A percentile compares a stretch with the other conserved stretches of the same genome.
Evolutionary conservation across 306 rosid genomes (phyloP).

Genomic region (Sicyos baderoa): DNA sequence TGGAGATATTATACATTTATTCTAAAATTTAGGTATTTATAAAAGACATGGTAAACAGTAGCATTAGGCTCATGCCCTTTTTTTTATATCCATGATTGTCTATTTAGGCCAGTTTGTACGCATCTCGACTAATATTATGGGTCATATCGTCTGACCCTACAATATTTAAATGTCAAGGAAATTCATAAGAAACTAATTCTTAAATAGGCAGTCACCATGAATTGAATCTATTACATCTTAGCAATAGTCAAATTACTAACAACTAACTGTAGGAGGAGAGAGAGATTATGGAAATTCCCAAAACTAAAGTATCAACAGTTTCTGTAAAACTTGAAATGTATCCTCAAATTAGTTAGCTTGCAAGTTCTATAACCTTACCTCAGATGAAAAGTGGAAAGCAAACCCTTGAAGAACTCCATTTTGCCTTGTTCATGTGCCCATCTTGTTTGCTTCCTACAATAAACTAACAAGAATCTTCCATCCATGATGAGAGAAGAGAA

Average conservation of each 20-base stretch:
- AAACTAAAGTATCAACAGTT: background rate
- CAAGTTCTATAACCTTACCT: background rate
- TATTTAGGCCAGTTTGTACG: no score
- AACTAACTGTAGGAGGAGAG: background rate
- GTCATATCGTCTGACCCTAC: no score
- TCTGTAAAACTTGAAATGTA: background rate
- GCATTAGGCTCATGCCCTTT: background rate
- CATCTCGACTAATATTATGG: no score
- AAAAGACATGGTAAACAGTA: background rate
- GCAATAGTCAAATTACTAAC: background rate
- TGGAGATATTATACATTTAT: background rate
- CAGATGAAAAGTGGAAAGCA: conserved; percentile 3
- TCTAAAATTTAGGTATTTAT: no score
- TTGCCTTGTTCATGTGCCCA: background rate
- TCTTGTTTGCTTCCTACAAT: background rate
- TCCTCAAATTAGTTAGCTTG: conserved; percentile 12
- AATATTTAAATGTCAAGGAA: no score
- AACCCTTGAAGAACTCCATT: background rate
- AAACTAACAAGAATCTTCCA: conserved; percentile 17
- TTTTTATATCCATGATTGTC: no score
- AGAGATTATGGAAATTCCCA: background rate
- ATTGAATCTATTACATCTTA: no score
- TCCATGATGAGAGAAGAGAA: background rate
- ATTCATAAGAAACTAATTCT: no score
- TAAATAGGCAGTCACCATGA: no score